Percentiles rank a stretch among this genome's conserved stretches.
Conservation (phyloP, 1,139 yeast species). For the Zygoascus sp. region DNA sequence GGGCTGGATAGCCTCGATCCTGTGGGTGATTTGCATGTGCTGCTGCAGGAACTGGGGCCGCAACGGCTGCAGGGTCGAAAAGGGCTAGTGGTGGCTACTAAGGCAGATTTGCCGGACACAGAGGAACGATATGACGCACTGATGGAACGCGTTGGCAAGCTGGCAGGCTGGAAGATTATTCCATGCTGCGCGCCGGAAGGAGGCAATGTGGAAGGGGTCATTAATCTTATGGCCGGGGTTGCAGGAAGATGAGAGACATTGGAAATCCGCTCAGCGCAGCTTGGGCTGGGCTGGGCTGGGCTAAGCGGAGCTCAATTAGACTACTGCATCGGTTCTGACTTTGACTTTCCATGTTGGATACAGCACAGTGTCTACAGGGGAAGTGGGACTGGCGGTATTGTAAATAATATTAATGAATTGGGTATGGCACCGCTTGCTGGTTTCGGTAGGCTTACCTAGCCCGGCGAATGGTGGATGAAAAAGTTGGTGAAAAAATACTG, state of each 20-base stretch:
- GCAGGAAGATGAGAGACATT: conserved; percentile 3
- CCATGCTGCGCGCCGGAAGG: conserved; percentile 79
- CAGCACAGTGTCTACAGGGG: no score
- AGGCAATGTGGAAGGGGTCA: conserved; percentile 68
- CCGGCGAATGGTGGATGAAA: no score
- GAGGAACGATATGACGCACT: conserved; percentile 38
- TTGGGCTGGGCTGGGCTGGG: no score
- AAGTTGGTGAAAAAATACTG: no score
- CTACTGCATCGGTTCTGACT: no score
- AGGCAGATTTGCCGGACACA: conserved; percentile 69
- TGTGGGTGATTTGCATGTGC: conserved; percentile 52
- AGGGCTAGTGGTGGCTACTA: conserved; percentile 78
- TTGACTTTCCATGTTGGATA: no score
- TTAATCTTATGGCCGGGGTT: conserved; percentile 53
- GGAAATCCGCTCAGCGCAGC: no score
- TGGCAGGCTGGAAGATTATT: conserved; percentile 57
- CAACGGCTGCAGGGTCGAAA: conserved; percentile 54
- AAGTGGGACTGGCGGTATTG: no score
- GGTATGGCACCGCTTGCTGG: no score
- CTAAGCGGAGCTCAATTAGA: no score
- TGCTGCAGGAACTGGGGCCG: conserved; percentile 67
- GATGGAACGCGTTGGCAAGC: conserved; percentile 22
- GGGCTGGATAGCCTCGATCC: conserved; percentile 67
- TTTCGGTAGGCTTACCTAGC: no score
- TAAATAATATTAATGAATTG: background rate